Evolutionary conservation across 164 flowering plant genomes (phyloP).

Genomic region (Brasenia schreberi): DNA sequence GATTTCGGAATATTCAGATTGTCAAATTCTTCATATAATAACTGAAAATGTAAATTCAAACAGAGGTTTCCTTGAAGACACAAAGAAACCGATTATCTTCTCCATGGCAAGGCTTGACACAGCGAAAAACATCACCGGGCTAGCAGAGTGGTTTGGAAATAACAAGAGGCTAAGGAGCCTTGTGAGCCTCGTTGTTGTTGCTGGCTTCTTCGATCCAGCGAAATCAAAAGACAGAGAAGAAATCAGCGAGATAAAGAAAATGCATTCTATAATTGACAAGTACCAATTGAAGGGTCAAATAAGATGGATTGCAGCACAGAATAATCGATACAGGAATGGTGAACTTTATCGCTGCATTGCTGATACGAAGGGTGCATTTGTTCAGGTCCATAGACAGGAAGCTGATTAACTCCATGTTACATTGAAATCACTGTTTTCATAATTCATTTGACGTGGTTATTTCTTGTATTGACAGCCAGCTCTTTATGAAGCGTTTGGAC

Average conservation of each 20-base stretch:
- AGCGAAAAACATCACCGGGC: slow-evolving; percentile 80
- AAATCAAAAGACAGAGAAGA: slow-evolving; percentile 94
- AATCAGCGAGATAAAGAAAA: slow-evolving; percentile 70
- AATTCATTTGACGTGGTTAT: not conserved
- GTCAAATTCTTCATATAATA: not conserved
- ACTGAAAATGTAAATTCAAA: slow-evolving; percentile 5
- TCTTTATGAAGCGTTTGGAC: slow-evolving; percentile 81
- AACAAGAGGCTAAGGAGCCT: slow-evolving; percentile 55
- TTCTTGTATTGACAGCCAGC: slow-evolving; percentile 45
- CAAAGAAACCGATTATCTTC: slow-evolving; percentile 82
- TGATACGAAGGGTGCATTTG: slow-evolving; percentile 86
- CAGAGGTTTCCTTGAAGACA: slow-evolving; percentile 79
- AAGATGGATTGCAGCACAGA: slow-evolving; percentile 96
- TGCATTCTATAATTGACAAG: slow-evolving; percentile 59
- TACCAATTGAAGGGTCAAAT: slow-evolving; percentile 71
- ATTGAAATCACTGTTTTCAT: not conserved
- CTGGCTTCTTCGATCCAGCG: slow-evolving; percentile 72
- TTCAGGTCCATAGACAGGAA: slow-evolving; percentile 21
- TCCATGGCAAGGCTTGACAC: slow-evolving; percentile 97
- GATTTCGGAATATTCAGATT: not conserved
- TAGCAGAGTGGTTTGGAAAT: slow-evolving; percentile 84
- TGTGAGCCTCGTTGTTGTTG: slow-evolving; percentile 82
- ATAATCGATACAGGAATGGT: slow-evolving; percentile 58
- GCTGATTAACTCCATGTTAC: not conserved
- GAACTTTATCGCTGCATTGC: slow-evolving; percentile 85